Evolutionary conservation across 805 yeast species (phyloP), one percentile per base, ranked within the genome.

Genomic region (Zygoascus biomembranicola): DNA sequence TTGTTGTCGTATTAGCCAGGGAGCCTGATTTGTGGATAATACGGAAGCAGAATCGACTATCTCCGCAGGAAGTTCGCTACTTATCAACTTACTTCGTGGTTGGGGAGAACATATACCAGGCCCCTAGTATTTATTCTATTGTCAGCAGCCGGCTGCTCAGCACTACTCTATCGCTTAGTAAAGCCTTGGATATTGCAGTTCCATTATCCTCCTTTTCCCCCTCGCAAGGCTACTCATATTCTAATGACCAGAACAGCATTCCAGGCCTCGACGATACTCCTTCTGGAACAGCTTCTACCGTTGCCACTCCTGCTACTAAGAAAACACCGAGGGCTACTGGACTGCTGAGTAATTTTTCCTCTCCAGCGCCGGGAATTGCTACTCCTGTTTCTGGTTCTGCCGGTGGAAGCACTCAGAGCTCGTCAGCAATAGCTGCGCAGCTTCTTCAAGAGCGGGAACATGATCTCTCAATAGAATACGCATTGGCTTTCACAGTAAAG

Each of bases 11-110:
- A 0, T 73, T 78, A 56, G 81, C 84, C 1, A 73, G 89, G 43
- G 98, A 90, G 60, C 98, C 97, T 0, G 96, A 89, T 62, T 80
- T 89, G 60, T 94, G 98, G 97, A 77, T 92, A 28, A 80, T 92
- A 9, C 76, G 95, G 54, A 90, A 90, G 64, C 97, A 92, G 66
- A 71, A 80, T 47, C 72, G 98, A 32, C 57, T 75, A 4, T 70
- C 77, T 37, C 79, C 82, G 6, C 72, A 73, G 11, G 78, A 75
- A 35, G 77, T 77, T 1, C 69, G 74, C 23, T 74, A 84, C 0
- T 62, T 87, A 10, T 81, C 87, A 31, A 95, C 89, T 59, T 92
- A 87, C 69, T 92, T 87, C 67, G 84, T 92, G 47, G 81, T 90
- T 43, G 96, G 97, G 3, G 95, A 96, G 18, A 90, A 88, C 63